Evolutionary conservation across 257 asterid genomes (phyloP).

Genomic region (Misopates orontium): DNA sequence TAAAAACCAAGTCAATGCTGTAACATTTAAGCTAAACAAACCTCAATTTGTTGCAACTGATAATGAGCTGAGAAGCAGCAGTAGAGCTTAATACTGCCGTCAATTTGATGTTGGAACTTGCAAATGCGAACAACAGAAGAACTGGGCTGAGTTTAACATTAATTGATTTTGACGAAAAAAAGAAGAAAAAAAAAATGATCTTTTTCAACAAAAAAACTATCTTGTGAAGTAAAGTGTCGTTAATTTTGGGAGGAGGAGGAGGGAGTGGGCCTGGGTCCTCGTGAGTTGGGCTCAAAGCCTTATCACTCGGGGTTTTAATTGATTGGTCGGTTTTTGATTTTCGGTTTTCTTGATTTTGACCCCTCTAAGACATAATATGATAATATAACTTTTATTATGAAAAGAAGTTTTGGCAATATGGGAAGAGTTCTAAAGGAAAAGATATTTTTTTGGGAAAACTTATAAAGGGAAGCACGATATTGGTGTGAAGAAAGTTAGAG

Average conservation of each 20-base stretch:
- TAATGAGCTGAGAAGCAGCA: not conserved
- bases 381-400: no score
- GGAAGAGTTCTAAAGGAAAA: no score
- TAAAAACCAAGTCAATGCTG: not conserved
- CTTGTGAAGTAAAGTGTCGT: slow-evolving; percentile 25
- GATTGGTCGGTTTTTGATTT: slow-evolving; percentile 38
- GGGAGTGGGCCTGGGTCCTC: not conserved
- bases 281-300: slow-evolving; percentile 23
- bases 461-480: no score
- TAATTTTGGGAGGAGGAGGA: slow-evolving; percentile 21
- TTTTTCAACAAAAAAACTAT: slow-evolving; percentile 25
- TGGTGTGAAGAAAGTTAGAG: no score
- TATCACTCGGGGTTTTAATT: slow-evolving; percentile 35
- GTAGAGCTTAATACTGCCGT: not conserved
- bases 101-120: slow-evolving; percentile 28
- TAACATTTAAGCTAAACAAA: not conserved
- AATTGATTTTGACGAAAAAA: slow-evolving; percentile 20
- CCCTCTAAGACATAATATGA: no score
- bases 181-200: slow-evolving; percentile 6
- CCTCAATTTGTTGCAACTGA: not conserved
- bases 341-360: not conserved
- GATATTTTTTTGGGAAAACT: no score
- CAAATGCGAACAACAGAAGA: slow-evolving; percentile 35
- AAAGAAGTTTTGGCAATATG: no score
- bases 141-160: slow-evolving; percentile 27